A percentile compares a stretch with the other conserved stretches of the same genome.
These are phyloP conservation scores for Tricholoma sp. DNA, from an alignment of 768 basidiomycete species.

Conservation along the genomic window DNA sequence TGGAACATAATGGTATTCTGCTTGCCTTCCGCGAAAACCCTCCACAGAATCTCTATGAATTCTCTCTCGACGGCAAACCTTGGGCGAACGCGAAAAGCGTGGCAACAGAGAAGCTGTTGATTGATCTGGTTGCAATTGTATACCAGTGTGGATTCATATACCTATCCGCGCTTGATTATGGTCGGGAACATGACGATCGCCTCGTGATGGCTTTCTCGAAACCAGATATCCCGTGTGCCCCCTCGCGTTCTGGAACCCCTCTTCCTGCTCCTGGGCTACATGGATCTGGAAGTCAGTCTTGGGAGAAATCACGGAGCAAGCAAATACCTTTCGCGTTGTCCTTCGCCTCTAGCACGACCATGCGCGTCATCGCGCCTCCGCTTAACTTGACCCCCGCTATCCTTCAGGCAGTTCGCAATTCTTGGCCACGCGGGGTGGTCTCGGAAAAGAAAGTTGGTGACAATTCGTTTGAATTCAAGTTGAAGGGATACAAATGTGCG, in stretches of 20 bases:
- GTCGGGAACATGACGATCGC: constrained; percentile 70
- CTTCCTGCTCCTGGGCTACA: constrained; percentile 33
- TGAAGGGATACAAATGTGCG: constrained; percentile 77
- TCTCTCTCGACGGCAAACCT: constrained; percentile 62
- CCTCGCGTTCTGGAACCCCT: constrained; percentile 27
- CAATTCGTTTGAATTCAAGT: constrained; percentile 72
- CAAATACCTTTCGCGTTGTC: constrained; percentile 66
- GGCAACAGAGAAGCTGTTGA: constrained; percentile 60
- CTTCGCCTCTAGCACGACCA: constrained; percentile 58
- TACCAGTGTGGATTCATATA: constrained; percentile 60
- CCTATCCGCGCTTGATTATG: constrained; percentile 71
- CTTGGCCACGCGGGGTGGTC: constrained; percentile 78
- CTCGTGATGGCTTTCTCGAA: constrained; percentile 68
- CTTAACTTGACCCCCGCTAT: constrained; percentile 75
- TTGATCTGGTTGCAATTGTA: constrained; percentile 60
- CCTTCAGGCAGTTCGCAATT: constrained; percentile 68
- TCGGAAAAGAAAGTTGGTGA: constrained; percentile 73
- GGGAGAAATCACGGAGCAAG: constrained; percentile 30
- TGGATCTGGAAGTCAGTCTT: constrained; percentile 30
- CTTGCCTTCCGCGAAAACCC: constrained; percentile 50
- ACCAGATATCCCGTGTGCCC: constrained; percentile 25
- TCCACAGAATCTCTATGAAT: constrained; percentile 58
- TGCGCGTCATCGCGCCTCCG: constrained; percentile 76
- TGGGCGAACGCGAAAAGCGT: constrained; percentile 68
- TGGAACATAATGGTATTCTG: constrained; percentile 42